Conservation (phyloP, 768 basidiomycete genomes). For the Dioszegia crocea region DNA sequence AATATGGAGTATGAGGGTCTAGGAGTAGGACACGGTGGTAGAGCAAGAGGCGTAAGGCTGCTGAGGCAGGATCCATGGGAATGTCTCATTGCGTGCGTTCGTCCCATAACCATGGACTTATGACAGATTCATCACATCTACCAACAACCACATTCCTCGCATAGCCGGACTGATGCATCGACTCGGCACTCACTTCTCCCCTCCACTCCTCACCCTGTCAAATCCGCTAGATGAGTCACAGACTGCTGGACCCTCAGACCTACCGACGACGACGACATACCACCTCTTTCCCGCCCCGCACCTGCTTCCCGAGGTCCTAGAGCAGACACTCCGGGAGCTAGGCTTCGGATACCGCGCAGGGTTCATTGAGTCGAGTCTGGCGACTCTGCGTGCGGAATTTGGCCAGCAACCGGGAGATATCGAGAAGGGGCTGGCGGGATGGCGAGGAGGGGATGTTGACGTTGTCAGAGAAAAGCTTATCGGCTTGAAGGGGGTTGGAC, state of each 20-base stretch:
- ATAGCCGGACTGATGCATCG: constrained; percentile 90
- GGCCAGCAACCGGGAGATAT: constrained; percentile 20
- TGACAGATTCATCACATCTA: constrained; percentile 88
- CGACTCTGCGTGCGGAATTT: constrained; percentile 28
- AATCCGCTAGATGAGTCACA: neutral
- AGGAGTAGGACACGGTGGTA: constrained; percentile 50
- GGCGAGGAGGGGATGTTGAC: constrained; percentile 54
- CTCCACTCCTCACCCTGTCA: constrained; percentile 58
- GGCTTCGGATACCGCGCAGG: constrained; percentile 95
- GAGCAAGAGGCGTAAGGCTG: constrained; percentile 71
- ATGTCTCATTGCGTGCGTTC: constrained; percentile 80
- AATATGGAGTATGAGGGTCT: constrained; percentile 46
- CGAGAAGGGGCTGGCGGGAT: constrained; percentile 21
- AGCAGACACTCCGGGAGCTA: constrained; percentile 65
- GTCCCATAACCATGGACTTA: neutral
- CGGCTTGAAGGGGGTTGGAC: constrained; percentile 82
- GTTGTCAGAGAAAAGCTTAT: constrained; percentile 71
- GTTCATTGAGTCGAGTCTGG: constrained; percentile 59
- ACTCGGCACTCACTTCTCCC: constrained; percentile 72
- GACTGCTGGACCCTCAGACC: neutral
- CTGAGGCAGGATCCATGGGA: constrained; percentile 94
- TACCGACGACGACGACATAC: constrained; percentile 52
- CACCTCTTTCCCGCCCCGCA: constrained; percentile 74
- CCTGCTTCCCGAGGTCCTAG: constrained; percentile 53
- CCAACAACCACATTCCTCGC: constrained; percentile 91